Base-by-base conservation (phyloP, 371 early-diverging fungal genomes). In the Mortierella sp. region DNA sequence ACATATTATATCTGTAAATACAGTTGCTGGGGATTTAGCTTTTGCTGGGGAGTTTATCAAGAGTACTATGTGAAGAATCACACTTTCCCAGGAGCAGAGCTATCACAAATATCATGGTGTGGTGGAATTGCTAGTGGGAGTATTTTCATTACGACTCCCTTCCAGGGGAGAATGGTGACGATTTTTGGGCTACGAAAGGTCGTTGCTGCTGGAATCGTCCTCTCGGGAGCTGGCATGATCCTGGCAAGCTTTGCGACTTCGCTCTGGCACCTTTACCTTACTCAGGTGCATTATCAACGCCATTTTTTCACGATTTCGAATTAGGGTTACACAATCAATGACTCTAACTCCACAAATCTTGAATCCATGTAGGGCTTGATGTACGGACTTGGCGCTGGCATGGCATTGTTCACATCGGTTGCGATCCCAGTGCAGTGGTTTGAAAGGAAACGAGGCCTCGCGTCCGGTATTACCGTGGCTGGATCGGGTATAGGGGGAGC, bases 401-500 rank as follows among this genome's bases (percentile, higher is more conserved):
- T 82, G 64, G 68, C 70, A 28, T 50, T 76, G 11, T 69, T 82
- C 70, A 65, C 82, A 1, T 75, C 76, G 9, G 70, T 82, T 16
- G 69, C 69, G 16, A 76, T 89, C 19, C 85, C 89, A 1, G 65
- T 88, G 0, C 91, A 90, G 61, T 92, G 89, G 90, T 92, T 92
- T 63, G 52, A 72, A 43, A 84, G 84, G 50, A 63, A 71, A 16
- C 85, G 91, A 22, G 89, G 88, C 0, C 67, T 92, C 16, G 93
- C 93, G 16, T 84, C 87, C 1, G 94, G 93, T 1, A 85, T 93
- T 45, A 89, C 89, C 15, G 88, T 91, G 0, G 80, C 90, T 8
- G 93, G 94, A 15, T 87, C 89, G n/a, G 95, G 96, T 4, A 67
- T 93, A 19, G 96, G 96, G 22, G 95, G 94, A 4, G 85, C 94